Evolutionary conservation across 495 filamentous ascomycete genomes (phyloP).

Genomic region (Penicillium simplicissimum): DNA sequence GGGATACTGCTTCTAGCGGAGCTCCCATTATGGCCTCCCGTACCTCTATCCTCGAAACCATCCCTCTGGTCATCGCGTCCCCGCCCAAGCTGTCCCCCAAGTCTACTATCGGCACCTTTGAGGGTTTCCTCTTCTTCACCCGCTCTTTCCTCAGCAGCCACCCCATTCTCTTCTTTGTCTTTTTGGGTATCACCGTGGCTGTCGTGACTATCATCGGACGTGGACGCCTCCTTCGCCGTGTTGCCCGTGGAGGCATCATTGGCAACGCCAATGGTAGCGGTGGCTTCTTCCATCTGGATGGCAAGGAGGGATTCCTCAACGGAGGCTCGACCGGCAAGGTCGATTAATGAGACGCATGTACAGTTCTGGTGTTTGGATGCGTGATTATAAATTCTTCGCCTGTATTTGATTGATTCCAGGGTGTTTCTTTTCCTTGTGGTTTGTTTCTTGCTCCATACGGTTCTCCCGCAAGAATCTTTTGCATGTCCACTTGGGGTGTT

Average conservation of each 20-base stretch:
- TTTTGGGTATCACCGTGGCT: slow-evolving; percentile 52
- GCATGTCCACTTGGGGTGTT: slow-evolving; percentile 25
- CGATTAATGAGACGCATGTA: slow-evolving; percentile 59
- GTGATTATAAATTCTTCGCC: slow-evolving; percentile 31
- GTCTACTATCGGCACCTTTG: slow-evolving; percentile 75
- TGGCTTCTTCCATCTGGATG: slow-evolving; percentile 77
- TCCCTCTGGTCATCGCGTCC: slow-evolving; percentile 70
- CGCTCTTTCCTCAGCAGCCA: slow-evolving; percentile 66
- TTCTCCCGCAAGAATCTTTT: slow-evolving; percentile 22
- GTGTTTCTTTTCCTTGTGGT: slow-evolving; percentile 17
- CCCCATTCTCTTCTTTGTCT: slow-evolving; percentile 66
- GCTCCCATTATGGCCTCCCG: slow-evolving; percentile 85
- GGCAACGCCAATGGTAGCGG: slow-evolving; percentile 56
- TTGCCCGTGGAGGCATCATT: slow-evolving; percentile 50
- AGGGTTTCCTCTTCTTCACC: slow-evolving; percentile 77
- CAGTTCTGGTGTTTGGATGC: slow-evolving; percentile 39
- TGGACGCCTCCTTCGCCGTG: slow-evolving; percentile 35
- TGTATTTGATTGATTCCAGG: slow-evolving; percentile 32
- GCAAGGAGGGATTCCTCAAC: slow-evolving; percentile 68
- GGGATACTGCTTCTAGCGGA: slow-evolving; percentile 88
- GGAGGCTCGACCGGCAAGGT: slow-evolving; percentile 70
- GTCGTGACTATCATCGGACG: slow-evolving; percentile 37
- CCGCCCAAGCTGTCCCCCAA: slow-evolving; percentile 86
- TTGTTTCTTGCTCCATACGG: slow-evolving; percentile 9
- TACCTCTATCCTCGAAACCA: slow-evolving; percentile 92